These are phyloP conservation scores for Pythium scleroteichum DNA, from an alignment of 352 stramenopile genomes.

Conservation along the genomic window DNA sequence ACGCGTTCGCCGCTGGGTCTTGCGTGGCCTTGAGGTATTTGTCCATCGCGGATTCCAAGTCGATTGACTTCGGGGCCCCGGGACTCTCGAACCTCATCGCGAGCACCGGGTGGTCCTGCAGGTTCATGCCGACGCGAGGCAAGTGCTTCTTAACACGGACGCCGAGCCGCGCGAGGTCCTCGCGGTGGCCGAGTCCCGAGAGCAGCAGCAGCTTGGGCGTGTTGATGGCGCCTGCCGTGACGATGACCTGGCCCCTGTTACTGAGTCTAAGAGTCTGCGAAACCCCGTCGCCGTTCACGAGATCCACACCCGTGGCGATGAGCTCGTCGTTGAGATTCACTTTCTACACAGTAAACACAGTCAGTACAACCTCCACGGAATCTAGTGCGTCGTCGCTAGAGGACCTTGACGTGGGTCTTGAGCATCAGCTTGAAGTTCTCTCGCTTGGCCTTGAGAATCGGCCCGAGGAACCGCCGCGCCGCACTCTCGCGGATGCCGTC, in stretches of 20 bases:
- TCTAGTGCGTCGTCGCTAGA: too few species aligned
- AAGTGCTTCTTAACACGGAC: constrained; percentile 69
- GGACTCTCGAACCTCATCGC: constrained; percentile 67
- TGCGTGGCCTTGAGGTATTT: constrained; percentile 50
- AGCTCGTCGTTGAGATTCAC: constrained; percentile 49
- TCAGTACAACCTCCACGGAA: too few species aligned
- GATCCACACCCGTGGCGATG: constrained; percentile 44
- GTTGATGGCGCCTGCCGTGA: constrained; percentile 85
- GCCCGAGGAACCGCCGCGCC: constrained; percentile 66
- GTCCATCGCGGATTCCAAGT: constrained; percentile 37
- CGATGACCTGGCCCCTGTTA: constrained; percentile 53
- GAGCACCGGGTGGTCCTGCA: constrained; percentile 88
- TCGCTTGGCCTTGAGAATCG: constrained; percentile 40
- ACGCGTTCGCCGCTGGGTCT: constrained; percentile 26
- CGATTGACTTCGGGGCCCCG: constrained; percentile 24
- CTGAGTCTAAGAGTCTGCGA: constrained; percentile 41
- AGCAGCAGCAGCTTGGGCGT: constrained; percentile 86
- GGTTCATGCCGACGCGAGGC: constrained; percentile 80
- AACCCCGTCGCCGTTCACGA: constrained; percentile 39
- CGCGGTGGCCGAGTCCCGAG: constrained; percentile 52
- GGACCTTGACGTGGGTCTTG: constrained; percentile 62
- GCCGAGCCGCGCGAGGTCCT: constrained; percentile 41
- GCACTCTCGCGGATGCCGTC: constrained; percentile 83
- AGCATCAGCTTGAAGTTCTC: constrained; percentile 56
- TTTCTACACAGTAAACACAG: constrained; percentile 31